Evolutionary conservation across 331 rosid species (phyloP).

Genomic region (Erythrophleum ivorense): DNA sequence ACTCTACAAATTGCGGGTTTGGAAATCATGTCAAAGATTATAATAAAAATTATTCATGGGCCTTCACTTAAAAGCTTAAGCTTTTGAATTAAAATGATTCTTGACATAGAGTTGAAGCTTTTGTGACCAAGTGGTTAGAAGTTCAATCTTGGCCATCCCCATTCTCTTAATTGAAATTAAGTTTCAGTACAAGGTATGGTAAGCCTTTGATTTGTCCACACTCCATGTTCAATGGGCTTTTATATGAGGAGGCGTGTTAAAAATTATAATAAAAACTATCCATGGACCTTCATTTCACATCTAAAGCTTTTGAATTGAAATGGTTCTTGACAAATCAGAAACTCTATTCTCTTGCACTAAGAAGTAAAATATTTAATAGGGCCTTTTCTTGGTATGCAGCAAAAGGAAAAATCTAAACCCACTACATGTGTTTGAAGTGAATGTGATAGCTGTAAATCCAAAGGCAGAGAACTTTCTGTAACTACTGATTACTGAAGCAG

Average conservation of each 20-base stretch:
- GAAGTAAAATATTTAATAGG: background rate
- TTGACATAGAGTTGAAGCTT: no score
- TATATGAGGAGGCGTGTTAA: background rate
- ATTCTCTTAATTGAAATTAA: background rate
- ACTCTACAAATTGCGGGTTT: no score
- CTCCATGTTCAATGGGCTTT: background rate
- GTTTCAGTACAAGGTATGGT: background rate
- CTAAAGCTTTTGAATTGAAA: background rate
- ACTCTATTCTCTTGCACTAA: background rate
- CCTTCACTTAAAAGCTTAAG: no score
- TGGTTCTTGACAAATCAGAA: background rate
- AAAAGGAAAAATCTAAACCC: conserved; percentile 19
- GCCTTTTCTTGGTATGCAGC: conserved; percentile 8
- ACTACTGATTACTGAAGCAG: background rate
- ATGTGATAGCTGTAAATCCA: conserved; percentile 23
- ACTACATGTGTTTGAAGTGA: conserved; percentile 21
- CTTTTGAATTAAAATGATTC: no score
- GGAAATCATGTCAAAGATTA: no score
- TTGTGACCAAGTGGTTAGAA: no score
- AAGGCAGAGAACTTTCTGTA: conserved; percentile 11
- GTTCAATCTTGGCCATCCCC: no score
- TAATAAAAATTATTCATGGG: no score
- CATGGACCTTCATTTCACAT: background rate
- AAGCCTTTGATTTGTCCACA: background rate
- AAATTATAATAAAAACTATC: background rate